Evolutionary conservation across 2,329 filamentous ascomycete species (phyloP), one percentile per base, ranked within the genome.

Genomic region (Nothomitra cinnamomea): DNA sequence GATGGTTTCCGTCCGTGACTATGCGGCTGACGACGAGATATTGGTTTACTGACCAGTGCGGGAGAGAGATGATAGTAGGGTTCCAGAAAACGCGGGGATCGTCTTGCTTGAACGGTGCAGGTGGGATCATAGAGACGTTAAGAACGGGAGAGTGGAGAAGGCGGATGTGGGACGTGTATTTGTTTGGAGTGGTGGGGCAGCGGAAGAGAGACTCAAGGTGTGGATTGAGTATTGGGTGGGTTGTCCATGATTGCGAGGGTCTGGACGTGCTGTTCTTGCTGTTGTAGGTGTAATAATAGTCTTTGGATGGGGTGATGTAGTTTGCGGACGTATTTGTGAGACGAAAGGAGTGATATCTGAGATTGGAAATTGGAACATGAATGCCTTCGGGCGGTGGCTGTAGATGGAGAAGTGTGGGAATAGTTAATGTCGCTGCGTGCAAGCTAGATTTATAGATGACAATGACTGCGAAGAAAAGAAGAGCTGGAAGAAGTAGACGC

Each of bases 11-110:
- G 2, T 62, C 59, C 8, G 65, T 65, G 32, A 64, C 58, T 10
- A 69, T 62, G 55, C 67, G 63, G 28, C 62, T 64, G 12, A 69
- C 60, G 19, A 69, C 59, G 2, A 68, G 54, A 50, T 68, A 69
- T 54, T 65, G 63, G 28, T 66, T 65, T 10, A 60, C 55, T 7
- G 65, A 61, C 66, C 65, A 69, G 53, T 63, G 61, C 15, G 66
- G 67, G 24, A 69, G 58, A 1, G 66, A 61, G 25, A 69, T 59
- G 40, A 69, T 64, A 17, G 67, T 67, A 2, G 67, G 66, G 42
- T 69, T 69, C 64, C 63, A 66, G 58, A 69, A 69, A 3, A 56
- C 58, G 41, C 62, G 59, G 12, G 54, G n/a, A n/a, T n/a, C 54
- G 21, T 65, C 60, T 4, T 58, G 55, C 40, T 56, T 54, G 4